phyloP scores from a whole-genome alignment of 768 basidiomycete species.

The Mycena albidolilacea region DNA sequence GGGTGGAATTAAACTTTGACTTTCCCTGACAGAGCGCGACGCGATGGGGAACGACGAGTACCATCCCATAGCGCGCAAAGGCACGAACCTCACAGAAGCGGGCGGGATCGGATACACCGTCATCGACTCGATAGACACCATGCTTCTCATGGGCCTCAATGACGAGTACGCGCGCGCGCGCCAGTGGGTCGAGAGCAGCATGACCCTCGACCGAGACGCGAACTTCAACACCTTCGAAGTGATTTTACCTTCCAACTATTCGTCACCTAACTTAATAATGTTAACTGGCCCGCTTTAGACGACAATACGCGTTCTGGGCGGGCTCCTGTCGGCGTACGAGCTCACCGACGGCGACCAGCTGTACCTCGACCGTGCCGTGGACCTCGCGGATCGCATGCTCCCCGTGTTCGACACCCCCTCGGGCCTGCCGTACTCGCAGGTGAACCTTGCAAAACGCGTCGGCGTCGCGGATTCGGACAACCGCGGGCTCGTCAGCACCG shows the following conservation, averaged over 20 bases:
- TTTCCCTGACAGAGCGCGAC: constrained; percentile 72
- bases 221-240: constrained; percentile 94
- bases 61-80: constrained; percentile 82
- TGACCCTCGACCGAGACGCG: constrained; percentile 84
- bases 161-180: constrained; percentile 85
- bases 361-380: constrained; percentile 81
- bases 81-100: constrained; percentile 82
- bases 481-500: constrained; percentile 77
- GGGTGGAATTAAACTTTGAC: background rate
- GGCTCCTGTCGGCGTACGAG: constrained; percentile 88
- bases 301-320: constrained; percentile 93
- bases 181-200: constrained; percentile 77
- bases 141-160: constrained; percentile 87
- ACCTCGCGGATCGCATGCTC: constrained; percentile 87
- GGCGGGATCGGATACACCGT: constrained; percentile 93
- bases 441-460: constrained; percentile 76
- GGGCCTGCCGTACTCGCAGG: constrained; percentile 82
- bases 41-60: constrained; percentile 96
- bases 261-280: background rate
- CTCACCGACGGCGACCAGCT: constrained; percentile 70
- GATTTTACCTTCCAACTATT: background rate
- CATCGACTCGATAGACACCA: constrained; percentile 88
- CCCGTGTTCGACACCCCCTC: constrained; percentile 85
- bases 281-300: constrained; percentile 63
- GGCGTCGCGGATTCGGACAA: constrained; percentile 76